Base-by-base conservation (phyloP, 169 alveolate species). In the Eimeria mitis region DNA sequence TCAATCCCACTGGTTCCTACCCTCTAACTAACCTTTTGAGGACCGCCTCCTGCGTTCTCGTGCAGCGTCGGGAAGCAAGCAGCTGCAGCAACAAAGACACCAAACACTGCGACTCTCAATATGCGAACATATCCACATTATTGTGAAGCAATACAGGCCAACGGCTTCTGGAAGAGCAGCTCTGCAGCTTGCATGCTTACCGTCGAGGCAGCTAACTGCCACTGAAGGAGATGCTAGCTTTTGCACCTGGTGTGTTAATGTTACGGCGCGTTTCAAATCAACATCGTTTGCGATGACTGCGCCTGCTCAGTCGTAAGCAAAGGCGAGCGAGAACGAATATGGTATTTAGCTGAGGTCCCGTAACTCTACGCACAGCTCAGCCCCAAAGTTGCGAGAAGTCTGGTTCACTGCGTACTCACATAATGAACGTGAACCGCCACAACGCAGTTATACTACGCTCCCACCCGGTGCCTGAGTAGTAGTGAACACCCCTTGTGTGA, bases 221-320 rank as follows among this genome's bases (percentile, higher is more conserved):
- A 98, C 89, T 84, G 98, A 97, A 40, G 99, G 97, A 3, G 99
- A 97, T 73, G 98, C 97, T n/a, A 98, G 90, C 89, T 99, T 97
- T 65, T 98, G 97, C 85, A 98, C 97, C 96, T 98, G 98, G 97
- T 99, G 99, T n/a, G 99, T 98, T 31, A 95, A 68, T 73, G 96
- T 96, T 70, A 98, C 98, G 5, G 99, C 99, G 95, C 99, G 96
- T 94, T 98, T 98, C 56, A 97, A 83, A 95, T 98, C 99, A 31
- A 98, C 98, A 88, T 99, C 99, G 95, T 99, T 99, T 14, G 99
- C 99, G 34, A 99, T 95, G 13, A 99, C 98, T 61, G 91, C 76
- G 81, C 96, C 96, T 94, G 94, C 52, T 40, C 70, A 44, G 85
- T 44, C 4, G 68, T 31, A 40, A 40, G 37, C 40, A 44, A 23